Evolutionary conservation across 306 rosid species (phyloP), one percentile per base, ranked within the genome.

Genomic region (Arachis stenosperma): DNA sequence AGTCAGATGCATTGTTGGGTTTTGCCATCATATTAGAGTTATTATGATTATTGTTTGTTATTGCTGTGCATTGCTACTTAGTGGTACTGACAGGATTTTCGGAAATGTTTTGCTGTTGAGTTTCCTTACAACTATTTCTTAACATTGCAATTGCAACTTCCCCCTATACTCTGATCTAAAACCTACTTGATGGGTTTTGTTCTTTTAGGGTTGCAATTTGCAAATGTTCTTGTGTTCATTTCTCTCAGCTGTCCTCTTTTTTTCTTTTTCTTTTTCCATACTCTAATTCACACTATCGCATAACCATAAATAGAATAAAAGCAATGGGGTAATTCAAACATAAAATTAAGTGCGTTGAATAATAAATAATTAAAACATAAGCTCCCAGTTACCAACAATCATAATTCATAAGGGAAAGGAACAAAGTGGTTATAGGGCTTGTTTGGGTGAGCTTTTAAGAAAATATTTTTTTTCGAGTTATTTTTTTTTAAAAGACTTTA

Each of bases 21-120:
- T 72, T 59, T 65, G 39, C 30, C 73, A 11, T 57, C 61, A 66
- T 84, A 71, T 70, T 69, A 74, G 66, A 58, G 75, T 39, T 74
- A 73, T 55, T 48, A 52, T 56, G 76, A 74, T 70, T 56, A 13
- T 9, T 46, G 8, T 12, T 58, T 69, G 54, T 57, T 77, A 72
- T 75, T 64, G 57, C 43, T 75, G 84, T 78, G 93, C 79, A 74
- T 69, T 81, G 82, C 84, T 40, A 69, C 61, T 73, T 77, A 74
- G 83, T 74, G 73, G 61, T 70, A 79, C 81, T 79, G 81, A 84
- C 75, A 73, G 69, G 70, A 78, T 78, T 69, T 46, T 58, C 65
- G 83, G 48, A 77, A 75, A 75, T 76, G 55, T 70, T 84, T 83
- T 75, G 69, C 40, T 78, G 53, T 48, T 74, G 55, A 77, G 68